Conservation (phyloP, 768 basidiomycete genomes). For the Albatrellus ellisii region DNA sequence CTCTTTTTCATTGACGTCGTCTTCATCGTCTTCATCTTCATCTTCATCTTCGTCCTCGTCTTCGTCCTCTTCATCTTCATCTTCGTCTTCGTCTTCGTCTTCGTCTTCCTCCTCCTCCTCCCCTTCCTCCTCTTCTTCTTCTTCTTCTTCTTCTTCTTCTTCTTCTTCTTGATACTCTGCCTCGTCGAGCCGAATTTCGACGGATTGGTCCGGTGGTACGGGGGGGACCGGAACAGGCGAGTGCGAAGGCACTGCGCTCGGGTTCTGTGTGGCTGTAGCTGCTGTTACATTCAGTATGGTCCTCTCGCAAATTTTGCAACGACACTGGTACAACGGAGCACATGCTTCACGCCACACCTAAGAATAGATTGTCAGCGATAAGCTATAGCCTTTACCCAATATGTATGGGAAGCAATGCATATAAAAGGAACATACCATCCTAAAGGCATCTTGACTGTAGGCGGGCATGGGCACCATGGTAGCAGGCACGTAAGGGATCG, state of each 20-base stretch:
- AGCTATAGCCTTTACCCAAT: not conserved
- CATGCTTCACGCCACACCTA: slow-evolving; percentile 70
- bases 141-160: slow-evolving; percentile 10
- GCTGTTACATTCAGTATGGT: slow-evolving; percentile 32
- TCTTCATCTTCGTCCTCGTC: slow-evolving; percentile 17
- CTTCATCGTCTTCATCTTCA: slow-evolving; percentile 22
- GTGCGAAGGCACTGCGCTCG: slow-evolving; percentile 18
- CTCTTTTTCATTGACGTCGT: slow-evolving; percentile 8
- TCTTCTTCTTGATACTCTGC: slow-evolving; percentile 10
- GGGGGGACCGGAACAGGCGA: slow-evolving; percentile 2
- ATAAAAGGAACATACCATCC: slow-evolving; percentile 17
- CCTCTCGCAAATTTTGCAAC: slow-evolving; percentile 62
- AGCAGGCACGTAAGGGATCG: slow-evolving; percentile 61
- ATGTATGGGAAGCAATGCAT: slow-evolving; percentile 35
- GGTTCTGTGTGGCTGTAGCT: not conserved
- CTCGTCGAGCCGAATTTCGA: slow-evolving; percentile 17
- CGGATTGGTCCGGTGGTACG: slow-evolving; percentile 1
- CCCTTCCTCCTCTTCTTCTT: slow-evolving; percentile 17
- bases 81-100: slow-evolving; percentile 12
- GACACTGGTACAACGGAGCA: slow-evolving; percentile 56
- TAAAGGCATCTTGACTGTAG: slow-evolving; percentile 3
- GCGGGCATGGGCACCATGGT: slow-evolving; percentile 38
- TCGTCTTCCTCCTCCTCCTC: too few relatives aligned
- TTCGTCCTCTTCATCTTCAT: slow-evolving; percentile 8
- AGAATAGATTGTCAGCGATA: not conserved